These are phyloP conservation scores for Fusarium kyushuense DNA, from an alignment of 2,329 filamentous ascomycete genomes.

Conservation along the genomic window DNA sequence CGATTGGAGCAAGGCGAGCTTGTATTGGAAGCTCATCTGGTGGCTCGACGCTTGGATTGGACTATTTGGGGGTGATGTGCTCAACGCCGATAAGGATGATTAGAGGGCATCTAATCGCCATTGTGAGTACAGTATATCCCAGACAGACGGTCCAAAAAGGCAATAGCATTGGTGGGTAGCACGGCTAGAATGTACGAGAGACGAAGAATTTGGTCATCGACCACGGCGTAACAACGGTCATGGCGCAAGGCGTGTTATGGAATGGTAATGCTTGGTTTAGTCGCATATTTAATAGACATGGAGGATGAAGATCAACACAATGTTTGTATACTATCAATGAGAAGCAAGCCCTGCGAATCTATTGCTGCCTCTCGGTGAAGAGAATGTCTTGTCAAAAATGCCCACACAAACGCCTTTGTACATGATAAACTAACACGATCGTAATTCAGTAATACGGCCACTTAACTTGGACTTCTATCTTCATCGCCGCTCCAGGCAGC, in stretches of 20 bases:
- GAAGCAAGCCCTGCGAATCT: constrained; percentile 44
- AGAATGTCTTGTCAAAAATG: constrained; percentile 40
- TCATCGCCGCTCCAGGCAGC: constrained; percentile 42
- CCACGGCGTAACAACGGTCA: constrained; percentile 41
- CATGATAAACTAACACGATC: constrained; percentile 22
- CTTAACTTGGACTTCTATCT: constrained; percentile 17
- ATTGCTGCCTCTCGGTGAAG: constrained; percentile 35
- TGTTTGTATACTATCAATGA: constrained; percentile 43
- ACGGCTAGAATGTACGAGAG: constrained; percentile 43
- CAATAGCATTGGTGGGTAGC: constrained; percentile 2
- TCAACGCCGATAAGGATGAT: constrained; percentile 69
- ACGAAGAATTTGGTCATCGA: constrained; percentile 45
- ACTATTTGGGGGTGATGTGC: constrained; percentile 70
- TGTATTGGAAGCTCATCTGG: constrained; percentile 77
- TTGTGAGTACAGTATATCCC: constrained; percentile 17
- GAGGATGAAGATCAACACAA: constrained; percentile 40
- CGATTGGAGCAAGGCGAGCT: constrained; percentile 76
- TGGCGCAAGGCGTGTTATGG: constrained; percentile 46
- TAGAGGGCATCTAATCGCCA: constrained; percentile 47
- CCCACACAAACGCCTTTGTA: constrained; percentile 40
- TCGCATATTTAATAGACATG: constrained; percentile 41
- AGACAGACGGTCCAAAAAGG: constrained; percentile 4
- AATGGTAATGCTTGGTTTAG: constrained; percentile 28
- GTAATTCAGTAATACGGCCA: not conserved
- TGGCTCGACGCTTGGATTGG: constrained; percentile 70